Evolutionary conservation across 306 rosid genomes (phyloP).

Genomic region (Gleditsia sinensis): DNA sequence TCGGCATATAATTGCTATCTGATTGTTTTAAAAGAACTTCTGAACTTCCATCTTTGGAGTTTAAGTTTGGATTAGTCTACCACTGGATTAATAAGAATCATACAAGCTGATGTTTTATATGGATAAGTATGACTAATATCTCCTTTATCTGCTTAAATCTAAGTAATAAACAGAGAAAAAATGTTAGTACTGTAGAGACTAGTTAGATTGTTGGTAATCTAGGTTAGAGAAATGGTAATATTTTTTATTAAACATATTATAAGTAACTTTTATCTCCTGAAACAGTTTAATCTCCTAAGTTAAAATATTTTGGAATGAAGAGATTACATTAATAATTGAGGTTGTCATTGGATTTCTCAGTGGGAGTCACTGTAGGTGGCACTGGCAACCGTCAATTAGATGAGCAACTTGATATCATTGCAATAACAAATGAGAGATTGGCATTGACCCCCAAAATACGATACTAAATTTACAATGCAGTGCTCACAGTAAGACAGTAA

Average conservation of each 20-base stretch:
- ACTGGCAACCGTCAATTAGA: neutral
- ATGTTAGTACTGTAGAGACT: too few relatives aligned
- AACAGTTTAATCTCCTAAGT: neutral
- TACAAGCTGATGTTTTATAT: neutral
- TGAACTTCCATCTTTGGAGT: too few relatives aligned
- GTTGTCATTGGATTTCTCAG: neutral
- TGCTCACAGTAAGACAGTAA: neutral
- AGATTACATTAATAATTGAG: neutral
- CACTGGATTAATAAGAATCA: neutral
- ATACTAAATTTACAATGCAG: neutral
- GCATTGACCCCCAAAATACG: neutral
- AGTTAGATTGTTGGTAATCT: neutral
- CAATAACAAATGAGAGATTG: neutral
- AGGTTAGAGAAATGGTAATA: neutral
- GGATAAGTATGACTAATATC: neutral
- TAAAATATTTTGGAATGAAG: neutral
- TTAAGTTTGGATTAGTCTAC: too few relatives aligned
- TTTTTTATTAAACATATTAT: neutral
- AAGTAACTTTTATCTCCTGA: neutral
- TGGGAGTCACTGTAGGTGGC: neutral
- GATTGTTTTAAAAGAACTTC: too few relatives aligned
- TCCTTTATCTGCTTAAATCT: neutral
- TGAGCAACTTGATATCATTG: neutral
- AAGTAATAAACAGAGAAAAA: neutral
- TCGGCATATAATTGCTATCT: too few relatives aligned